Evolutionary conservation across 1,139 yeast species (phyloP).

Genomic region (Protomyces arabidopsidicola): DNA sequence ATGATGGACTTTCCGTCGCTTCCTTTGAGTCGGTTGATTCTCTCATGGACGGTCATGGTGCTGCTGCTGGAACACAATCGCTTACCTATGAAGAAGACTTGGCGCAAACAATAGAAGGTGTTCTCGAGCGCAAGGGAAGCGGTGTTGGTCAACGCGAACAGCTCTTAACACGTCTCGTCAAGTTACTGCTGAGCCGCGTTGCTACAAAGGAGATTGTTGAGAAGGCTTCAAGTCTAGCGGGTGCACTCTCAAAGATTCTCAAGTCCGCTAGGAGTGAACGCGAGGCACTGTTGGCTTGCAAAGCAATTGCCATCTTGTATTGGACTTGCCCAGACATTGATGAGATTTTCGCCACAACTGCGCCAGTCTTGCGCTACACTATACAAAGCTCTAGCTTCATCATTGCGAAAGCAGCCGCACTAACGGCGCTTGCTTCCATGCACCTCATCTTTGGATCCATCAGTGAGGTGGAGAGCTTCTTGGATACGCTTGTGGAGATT

Average conservation of each 20-base stretch:
- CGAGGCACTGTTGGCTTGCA: constrained; percentile 27
- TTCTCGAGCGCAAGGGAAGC: constrained; percentile 32
- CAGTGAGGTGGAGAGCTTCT: constrained; percentile 21
- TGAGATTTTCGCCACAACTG: constrained; percentile 4
- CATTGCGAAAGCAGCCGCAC: constrained; percentile 28
- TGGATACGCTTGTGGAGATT: constrained; percentile 31
- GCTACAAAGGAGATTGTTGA: constrained; percentile 30
- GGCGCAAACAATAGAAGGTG: constrained; percentile 30
- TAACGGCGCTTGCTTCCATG: constrained; percentile 29
- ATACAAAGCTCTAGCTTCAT: constrained; percentile 17
- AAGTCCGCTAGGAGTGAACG: constrained; percentile 30
- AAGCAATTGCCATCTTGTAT: constrained; percentile 29
- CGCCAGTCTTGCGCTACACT: constrained; percentile 3
- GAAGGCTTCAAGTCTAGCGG: constrained; percentile 29
- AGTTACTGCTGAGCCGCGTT: constrained; percentile 30
- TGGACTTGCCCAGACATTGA: constrained; percentile 32
- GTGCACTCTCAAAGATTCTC: constrained; percentile 28
- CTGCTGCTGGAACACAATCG: constrained; percentile 19
- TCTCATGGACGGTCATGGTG: constrained; percentile 3
- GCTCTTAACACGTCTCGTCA: constrained; percentile 29
- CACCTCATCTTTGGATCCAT: constrained; percentile 27
- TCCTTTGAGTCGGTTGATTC: constrained; percentile 25
- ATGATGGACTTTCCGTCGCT: constrained; percentile 27
- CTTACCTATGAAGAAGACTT: constrained; percentile 2
- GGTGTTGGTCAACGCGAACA: constrained; percentile 31